phyloP scores from a whole-genome alignment of 441 rosid species.

The Caryocar brasiliense region DNA sequence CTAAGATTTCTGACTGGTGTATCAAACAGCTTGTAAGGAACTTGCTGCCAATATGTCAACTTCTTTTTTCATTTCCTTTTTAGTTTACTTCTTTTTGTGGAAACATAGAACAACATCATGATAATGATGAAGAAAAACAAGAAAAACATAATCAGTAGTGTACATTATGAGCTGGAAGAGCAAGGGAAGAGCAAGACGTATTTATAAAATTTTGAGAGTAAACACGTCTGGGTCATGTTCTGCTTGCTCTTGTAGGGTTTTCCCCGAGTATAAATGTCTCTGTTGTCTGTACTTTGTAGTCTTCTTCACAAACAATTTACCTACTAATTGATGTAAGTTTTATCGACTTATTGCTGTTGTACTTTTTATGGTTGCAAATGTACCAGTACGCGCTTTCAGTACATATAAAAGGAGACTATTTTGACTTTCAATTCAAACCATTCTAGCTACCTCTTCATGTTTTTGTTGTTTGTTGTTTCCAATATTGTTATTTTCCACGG shows the following conservation, averaged over 20 bases:
- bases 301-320: slow-evolving; percentile 11
- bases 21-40: slow-evolving; percentile 5
- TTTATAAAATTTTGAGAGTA: slow-evolving; percentile 25
- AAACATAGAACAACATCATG: slow-evolving; percentile 19
- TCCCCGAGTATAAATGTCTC: not conserved
- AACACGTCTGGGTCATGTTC: slow-evolving; percentile 18
- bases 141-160: slow-evolving; percentile 18
- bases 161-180: slow-evolving; percentile 30
- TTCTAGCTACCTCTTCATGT: too few species aligned
- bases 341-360: not conserved
- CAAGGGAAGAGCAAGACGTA: slow-evolving; percentile 20
- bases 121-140: not conserved
- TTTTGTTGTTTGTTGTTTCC: too few species aligned
- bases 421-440: too few species aligned
- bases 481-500: too few species aligned
- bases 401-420: too few species aligned
- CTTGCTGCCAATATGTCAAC: slow-evolving; percentile 4
- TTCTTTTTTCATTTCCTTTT: not conserved
- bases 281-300: slow-evolving; percentile 10
- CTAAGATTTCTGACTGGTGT: not conserved
- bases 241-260: slow-evolving; percentile 17
- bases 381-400: too few species aligned
- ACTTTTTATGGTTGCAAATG: too few species aligned
- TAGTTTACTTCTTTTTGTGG: slow-evolving; percentile 5
- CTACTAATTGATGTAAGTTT: not conserved